phyloP scores from a whole-genome alignment of 1,139 yeast genomes.

The Lodderomyces beijingensis region DNA sequence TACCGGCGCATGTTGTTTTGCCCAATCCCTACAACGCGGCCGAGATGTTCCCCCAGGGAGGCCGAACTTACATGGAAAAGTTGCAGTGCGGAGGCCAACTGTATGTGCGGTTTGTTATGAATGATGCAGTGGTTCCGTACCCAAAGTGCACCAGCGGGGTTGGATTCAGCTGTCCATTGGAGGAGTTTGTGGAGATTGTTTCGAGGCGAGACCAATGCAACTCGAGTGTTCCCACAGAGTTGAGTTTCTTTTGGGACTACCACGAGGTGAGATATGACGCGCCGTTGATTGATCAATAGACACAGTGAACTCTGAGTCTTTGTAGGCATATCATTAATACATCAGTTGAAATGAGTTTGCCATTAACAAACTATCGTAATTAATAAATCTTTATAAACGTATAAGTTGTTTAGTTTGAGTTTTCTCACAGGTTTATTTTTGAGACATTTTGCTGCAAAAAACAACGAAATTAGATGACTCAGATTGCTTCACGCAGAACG shows the following conservation, averaged over 20 bases:
- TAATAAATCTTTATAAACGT: too few species aligned
- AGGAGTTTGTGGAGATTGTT: slow-evolving; percentile 33
- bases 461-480: too few species aligned
- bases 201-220: slow-evolving; percentile 33
- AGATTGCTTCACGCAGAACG: too few species aligned
- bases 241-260: slow-evolving; percentile 37
- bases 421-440: too few species aligned
- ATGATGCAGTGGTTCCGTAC: slow-evolving; percentile 56
- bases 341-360: too few species aligned
- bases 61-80: slow-evolving; percentile 43
- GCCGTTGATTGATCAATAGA: slow-evolving; percentile 13
- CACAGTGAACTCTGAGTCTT: too few species aligned
- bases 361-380: too few species aligned
- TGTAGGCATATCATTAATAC: too few species aligned
- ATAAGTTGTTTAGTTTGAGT: too few species aligned
- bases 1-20: slow-evolving; percentile 22
- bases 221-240: slow-evolving; percentile 19
- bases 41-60: slow-evolving; percentile 52
- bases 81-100: slow-evolving; percentile 26
- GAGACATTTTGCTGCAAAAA: too few species aligned
- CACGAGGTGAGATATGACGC: slow-evolving; percentile 24
- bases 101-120: slow-evolving; percentile 47
- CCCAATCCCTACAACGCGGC: slow-evolving; percentile 39
- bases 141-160: slow-evolving; percentile 51
- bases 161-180: slow-evolving; percentile 51